Conservation (phyloP, 2,329 filamentous ascomycete species). For the Zalaria sp. region DNA sequence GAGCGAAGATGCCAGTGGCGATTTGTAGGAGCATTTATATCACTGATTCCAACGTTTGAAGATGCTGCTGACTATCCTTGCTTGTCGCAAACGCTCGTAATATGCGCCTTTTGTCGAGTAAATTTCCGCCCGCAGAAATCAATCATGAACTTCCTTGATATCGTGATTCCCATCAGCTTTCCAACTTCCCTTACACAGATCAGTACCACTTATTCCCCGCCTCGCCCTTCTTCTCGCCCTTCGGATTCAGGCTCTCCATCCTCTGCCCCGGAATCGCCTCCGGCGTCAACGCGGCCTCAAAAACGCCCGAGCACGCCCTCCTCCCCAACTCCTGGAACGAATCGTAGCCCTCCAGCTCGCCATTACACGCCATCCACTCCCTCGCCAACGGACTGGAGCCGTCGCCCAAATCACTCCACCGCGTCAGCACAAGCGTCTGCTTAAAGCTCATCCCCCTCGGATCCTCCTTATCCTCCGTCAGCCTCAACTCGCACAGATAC, state of each 20-base stretch:
- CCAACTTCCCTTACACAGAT: too few species aligned
- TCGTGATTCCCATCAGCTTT: background rate
- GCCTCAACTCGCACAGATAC: constrained; percentile 46
- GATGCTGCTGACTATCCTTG: too few species aligned
- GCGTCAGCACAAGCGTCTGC: constrained; percentile 44
- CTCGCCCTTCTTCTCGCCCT: constrained; percentile 38
- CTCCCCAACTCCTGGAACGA: constrained; percentile 39
- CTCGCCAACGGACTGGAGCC: constrained; percentile 32
- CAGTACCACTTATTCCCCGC: constrained; percentile 46
- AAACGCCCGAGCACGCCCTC: constrained; percentile 43
- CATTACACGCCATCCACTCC: constrained; percentile 44
- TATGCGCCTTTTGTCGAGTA: too few species aligned
- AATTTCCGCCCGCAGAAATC: too few species aligned
- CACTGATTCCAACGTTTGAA: too few species aligned
- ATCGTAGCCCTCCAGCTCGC: constrained; percentile 31
- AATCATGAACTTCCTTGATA: background rate
- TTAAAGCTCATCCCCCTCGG: constrained; percentile 33
- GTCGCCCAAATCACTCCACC: constrained; percentile 48
- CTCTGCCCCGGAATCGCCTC: constrained; percentile 43
- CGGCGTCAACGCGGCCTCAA: constrained; percentile 40
- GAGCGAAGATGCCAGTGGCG: too few species aligned
- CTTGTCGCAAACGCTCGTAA: too few species aligned
- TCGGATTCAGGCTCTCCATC: constrained; percentile 45
- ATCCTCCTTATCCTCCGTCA: constrained; percentile 40
- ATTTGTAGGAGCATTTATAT: too few species aligned